phyloP scores from a whole-genome alignment of 768 basidiomycete species.

The Exidia glandulosa region DNA sequence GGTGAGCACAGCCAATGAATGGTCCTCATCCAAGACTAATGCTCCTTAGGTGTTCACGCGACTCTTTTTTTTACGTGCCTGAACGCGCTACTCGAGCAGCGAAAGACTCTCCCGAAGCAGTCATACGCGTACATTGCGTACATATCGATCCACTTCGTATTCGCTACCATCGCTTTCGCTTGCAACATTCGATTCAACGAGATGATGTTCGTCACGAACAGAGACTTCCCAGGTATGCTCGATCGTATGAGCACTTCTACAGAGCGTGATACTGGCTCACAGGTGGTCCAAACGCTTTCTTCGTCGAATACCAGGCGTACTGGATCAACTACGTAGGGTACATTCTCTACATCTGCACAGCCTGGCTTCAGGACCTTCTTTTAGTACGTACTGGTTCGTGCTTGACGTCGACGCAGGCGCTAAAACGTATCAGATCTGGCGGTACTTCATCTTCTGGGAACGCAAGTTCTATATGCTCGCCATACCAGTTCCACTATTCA shows the following conservation, averaged over 20 bases:
- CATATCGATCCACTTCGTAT: constrained; percentile 9
- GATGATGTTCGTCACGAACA: constrained; percentile 11
- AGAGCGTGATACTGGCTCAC: too few relatives aligned
- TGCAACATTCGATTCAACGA: constrained; percentile 17
- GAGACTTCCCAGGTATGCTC: neutral
- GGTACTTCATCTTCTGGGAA: neutral
- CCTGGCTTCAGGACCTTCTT: neutral
- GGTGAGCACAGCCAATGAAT: neutral
- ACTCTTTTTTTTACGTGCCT: neutral
- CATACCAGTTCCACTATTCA: neutral
- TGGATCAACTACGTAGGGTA: neutral
- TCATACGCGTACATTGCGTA: neutral
- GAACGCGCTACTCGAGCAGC: neutral
- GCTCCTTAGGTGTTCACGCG: neutral
- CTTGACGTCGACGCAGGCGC: too few relatives aligned
- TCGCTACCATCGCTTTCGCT: constrained; percentile 18
- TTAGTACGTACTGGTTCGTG: neutral
- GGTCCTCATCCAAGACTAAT: neutral
- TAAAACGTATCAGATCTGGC: neutral
- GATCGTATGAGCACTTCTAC: too few relatives aligned
- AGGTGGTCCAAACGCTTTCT: neutral
- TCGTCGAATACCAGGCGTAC: neutral
- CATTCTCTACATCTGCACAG: neutral
- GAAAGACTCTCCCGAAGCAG: neutral
- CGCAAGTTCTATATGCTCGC: neutral